phyloP scores from a whole-genome alignment of 805 yeast species.

The Diddensiella caesifluorescens region DNA sequence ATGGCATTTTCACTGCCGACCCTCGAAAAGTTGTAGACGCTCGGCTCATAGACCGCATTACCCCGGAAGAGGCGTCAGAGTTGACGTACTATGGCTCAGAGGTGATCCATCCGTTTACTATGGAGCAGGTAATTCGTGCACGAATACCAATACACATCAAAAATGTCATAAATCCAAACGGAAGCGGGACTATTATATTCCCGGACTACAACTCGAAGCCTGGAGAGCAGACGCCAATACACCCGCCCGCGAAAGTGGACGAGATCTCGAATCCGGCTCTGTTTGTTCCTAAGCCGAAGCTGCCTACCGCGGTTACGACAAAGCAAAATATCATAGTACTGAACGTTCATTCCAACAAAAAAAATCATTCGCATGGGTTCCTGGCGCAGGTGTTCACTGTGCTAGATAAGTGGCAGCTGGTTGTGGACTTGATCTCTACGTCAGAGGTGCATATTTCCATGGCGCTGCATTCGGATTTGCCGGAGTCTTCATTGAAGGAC shows the following conservation, averaged over 20 bases:
- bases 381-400: constrained; percentile 85
- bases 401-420: constrained; percentile 75
- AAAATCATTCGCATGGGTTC: constrained; percentile 90
- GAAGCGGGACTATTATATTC: constrained; percentile 87
- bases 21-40: constrained; percentile 94
- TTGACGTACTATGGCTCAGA: constrained; percentile 96
- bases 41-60: constrained; percentile 74
- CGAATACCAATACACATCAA: constrained; percentile 95
- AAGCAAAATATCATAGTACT: constrained; percentile 88
- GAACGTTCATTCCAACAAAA: constrained; percentile 89
- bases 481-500: constrained; percentile 59
- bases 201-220: constrained; percentile 83
- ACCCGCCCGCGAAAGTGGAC: constrained; percentile 78
- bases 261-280: constrained; percentile 37
- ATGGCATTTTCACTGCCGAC: constrained; percentile 97
- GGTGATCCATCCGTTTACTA: constrained; percentile 95
- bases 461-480: constrained; percentile 74
- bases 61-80: constrained; percentile 99
- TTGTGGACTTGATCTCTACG: constrained; percentile 93
- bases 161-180: constrained; percentile 91
- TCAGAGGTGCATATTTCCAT: constrained; percentile 97
- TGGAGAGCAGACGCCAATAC: constrained; percentile 91
- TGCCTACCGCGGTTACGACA: constrained; percentile 93
- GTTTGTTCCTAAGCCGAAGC: constrained; percentile 36
- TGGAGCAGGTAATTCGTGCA: constrained; percentile 97